Conservation (phyloP, 768 basidiomycete genomes). For the Lepiota venenata region DNA sequence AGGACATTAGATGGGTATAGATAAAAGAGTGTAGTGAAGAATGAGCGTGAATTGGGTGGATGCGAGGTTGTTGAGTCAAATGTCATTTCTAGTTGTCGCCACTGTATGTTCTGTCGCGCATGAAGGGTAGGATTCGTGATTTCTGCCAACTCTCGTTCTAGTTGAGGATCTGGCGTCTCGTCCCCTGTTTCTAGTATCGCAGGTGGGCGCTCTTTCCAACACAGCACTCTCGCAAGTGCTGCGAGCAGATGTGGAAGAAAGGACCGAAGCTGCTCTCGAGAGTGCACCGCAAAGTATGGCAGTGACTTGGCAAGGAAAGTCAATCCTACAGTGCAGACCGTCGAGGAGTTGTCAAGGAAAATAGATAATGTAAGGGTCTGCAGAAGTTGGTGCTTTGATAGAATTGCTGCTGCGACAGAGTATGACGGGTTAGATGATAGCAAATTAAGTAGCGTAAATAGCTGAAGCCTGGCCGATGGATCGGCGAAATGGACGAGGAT, state of each 20-base stretch:
- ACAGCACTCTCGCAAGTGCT: slow-evolving; percentile 67
- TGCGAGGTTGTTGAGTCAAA: slow-evolving; percentile 51
- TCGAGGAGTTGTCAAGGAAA: slow-evolving; percentile 72
- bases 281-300: slow-evolving; percentile 69
- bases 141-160: slow-evolving; percentile 38
- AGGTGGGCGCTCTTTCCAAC: slow-evolving; percentile 61
- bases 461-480: slow-evolving; percentile 64
- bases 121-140: slow-evolving; percentile 35
- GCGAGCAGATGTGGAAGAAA: slow-evolving; percentile 65
- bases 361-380: slow-evolving; percentile 63
- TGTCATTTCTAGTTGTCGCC: slow-evolving; percentile 64
- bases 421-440: slow-evolving; percentile 58
- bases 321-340: slow-evolving; percentile 60
- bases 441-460: slow-evolving; percentile 61
- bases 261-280: slow-evolving; percentile 49
- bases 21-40: slow-evolving; percentile 82
- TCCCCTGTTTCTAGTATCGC: slow-evolving; percentile 25
- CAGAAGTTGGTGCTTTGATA: slow-evolving; percentile 64
- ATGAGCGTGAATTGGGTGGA: slow-evolving; percentile 59
- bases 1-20: slow-evolving; percentile 89
- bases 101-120: slow-evolving; percentile 55
- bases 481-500: slow-evolving; percentile 57
- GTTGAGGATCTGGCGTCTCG: slow-evolving; percentile 27
- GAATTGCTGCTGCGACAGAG: slow-evolving; percentile 38
- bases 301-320: slow-evolving; percentile 66